Percentiles rank a stretch among this genome's conserved stretches.
These are phyloP conservation scores for Scedosporium dehoogii DNA, from an alignment of 2,329 filamentous ascomycete species.

Conservation along the genomic window DNA sequence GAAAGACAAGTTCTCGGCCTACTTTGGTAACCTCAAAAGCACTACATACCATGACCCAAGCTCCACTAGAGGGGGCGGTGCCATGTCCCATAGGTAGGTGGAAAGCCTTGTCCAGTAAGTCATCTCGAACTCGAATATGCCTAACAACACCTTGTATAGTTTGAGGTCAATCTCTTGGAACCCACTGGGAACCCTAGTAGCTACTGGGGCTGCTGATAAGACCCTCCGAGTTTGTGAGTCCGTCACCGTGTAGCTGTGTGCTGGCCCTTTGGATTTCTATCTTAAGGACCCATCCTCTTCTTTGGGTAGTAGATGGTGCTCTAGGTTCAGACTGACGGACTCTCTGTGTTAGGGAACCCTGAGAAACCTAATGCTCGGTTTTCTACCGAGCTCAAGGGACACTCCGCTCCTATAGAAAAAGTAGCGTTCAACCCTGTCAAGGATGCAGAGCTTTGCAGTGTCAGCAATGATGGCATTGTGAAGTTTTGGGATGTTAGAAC, in stretches of 20 bases:
- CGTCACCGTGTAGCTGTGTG: background rate
- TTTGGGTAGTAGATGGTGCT: background rate
- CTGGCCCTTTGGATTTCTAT: background rate
- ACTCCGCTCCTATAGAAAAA: conserved; percentile 57
- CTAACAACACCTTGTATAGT: conserved; percentile 26
- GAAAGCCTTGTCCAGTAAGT: no score
- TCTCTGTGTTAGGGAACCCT: conserved; percentile 49
- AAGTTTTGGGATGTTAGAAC: conserved; percentile 74
- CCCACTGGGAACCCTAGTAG: conserved; percentile 70
- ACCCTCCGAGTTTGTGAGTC: conserved; percentile 62
- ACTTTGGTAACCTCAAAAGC: conserved; percentile 60
- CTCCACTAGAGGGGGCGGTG: conserved; percentile 40
- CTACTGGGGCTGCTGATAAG: conserved; percentile 64
- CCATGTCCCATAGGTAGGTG: conserved; percentile 38
- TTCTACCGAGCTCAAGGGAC: conserved; percentile 65
- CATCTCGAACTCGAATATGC: background rate
- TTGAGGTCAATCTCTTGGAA: conserved; percentile 84
- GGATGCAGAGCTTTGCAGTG: conserved; percentile 67
- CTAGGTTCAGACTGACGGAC: background rate
- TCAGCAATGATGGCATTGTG: conserved; percentile 63
- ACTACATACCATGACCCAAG: conserved; percentile 59
- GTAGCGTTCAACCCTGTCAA: conserved; percentile 70
- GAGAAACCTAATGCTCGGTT: conserved; percentile 64
- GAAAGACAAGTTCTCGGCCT: conserved; percentile 58
- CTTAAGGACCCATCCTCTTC: background rate